Percentiles rank a stretch among this genome's conserved stretches.
Evolutionary conservation across 1,139 yeast species (phyloP).

Genomic region (Candida albicans): DNA sequence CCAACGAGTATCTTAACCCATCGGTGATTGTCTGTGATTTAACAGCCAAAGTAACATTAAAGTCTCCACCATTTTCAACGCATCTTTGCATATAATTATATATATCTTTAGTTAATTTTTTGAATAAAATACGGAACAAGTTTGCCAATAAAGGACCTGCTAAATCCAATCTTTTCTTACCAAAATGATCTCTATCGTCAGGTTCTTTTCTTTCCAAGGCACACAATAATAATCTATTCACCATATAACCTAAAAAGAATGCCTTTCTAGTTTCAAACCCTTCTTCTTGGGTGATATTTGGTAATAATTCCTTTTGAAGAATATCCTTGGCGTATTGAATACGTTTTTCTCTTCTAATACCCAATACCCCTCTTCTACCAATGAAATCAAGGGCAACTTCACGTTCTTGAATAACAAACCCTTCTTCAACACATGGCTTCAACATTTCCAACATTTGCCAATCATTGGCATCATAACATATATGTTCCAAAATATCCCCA

Average conservation of each 20-base stretch:
- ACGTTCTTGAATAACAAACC: slow-evolving; percentile 95
- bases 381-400: slow-evolving; percentile 97
- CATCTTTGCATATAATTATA: slow-evolving; percentile 98
- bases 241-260: slow-evolving; percentile 96
- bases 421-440: slow-evolving; percentile 99
- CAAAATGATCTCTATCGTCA: slow-evolving; percentile 99
- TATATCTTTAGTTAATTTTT: slow-evolving; percentile 90
- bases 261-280: slow-evolving; percentile 98
- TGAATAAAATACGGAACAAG: slow-evolving; percentile 89
- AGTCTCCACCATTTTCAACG: slow-evolving; percentile 96
- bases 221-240: slow-evolving; percentile 87
- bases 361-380: slow-evolving; percentile 96
- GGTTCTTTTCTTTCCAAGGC: slow-evolving; percentile 97
- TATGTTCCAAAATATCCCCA: slow-evolving; percentile 97
- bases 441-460: slow-evolving; percentile 99
- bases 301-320: slow-evolving; percentile 90
- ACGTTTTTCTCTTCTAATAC: slow-evolving; percentile 97
- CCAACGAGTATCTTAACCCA: slow-evolving; percentile 94
- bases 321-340: slow-evolving; percentile 96
- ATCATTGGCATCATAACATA: slow-evolving; percentile 95
- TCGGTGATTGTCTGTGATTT: slow-evolving; percentile 96
- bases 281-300: slow-evolving; percentile 96
- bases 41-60: slow-evolving; percentile 93
- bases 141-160: slow-evolving; percentile 98
- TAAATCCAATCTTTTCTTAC: slow-evolving; percentile 94